A percentile compares a stretch with the other conserved stretches of the same genome.
phyloP scores from a whole-genome alignment of 2,329 filamentous ascomycete genomes.

The Plenodomus biglobosus region DNA sequence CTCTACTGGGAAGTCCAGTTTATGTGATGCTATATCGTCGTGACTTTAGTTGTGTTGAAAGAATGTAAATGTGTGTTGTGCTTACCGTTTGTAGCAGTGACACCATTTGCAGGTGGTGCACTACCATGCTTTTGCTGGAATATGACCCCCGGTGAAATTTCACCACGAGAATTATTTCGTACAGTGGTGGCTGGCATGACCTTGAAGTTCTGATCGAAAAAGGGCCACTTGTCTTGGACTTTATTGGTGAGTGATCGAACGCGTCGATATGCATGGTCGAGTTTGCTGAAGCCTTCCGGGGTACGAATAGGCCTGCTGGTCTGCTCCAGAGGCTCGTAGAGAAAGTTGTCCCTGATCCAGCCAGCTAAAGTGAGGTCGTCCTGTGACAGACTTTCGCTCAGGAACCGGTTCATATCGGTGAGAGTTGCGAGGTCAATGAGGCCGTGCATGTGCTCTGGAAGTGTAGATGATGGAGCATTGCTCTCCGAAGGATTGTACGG shows the following conservation, averaged over 20 bases:
- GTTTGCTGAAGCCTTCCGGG: conserved; percentile 22
- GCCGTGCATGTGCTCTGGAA: conserved; percentile 21
- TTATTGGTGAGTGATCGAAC: conserved; percentile 32
- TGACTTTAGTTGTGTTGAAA: background rate
- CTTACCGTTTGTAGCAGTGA: background rate
- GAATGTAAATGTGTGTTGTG: background rate
- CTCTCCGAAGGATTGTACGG: conserved; percentile 4
- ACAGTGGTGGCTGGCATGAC: conserved; percentile 22
- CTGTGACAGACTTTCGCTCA: conserved; percentile 21
- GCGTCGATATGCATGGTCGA: conserved; percentile 34
- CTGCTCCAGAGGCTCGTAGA: conserved; percentile 15
- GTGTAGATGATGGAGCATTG: conserved; percentile 6
- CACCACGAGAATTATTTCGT: conserved; percentile 20
- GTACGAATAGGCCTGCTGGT: conserved; percentile 18
- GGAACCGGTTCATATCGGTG: conserved; percentile 21
- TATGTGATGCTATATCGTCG: background rate
- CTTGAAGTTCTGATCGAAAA: conserved; percentile 29
- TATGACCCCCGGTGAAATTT: conserved; percentile 11
- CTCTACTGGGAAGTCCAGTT: background rate
- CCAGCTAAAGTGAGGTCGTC: conserved; percentile 23
- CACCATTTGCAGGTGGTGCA: background rate
- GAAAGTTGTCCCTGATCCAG: conserved; percentile 29
- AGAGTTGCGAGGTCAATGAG: conserved; percentile 28
- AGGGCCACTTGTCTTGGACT: conserved; percentile 38
- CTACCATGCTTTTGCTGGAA: background rate